Percentiles rank a stretch among this genome's conserved stretches.
phyloP scores from a whole-genome alignment of 148 eudicot species.

The Fagopyrum homotropicum region DNA sequence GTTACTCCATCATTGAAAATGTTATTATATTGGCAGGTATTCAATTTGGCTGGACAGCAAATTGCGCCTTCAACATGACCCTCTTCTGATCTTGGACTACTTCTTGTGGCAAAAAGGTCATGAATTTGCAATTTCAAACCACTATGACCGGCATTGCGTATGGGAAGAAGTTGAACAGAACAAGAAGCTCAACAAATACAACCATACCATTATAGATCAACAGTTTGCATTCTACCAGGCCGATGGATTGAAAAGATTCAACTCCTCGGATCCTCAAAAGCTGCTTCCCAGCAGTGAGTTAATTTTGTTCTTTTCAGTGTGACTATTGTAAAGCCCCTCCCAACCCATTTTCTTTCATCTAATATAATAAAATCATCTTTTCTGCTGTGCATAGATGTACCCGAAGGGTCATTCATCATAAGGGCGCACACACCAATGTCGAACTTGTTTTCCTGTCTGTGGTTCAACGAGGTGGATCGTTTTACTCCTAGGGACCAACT shows the following conservation, averaged over 20 bases:
- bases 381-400: slow-evolving; percentile 65
- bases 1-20: background rate
- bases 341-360: background rate
- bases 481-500: slow-evolving; percentile 98
- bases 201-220: slow-evolving; percentile 78
- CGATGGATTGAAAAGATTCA: slow-evolving; percentile 83
- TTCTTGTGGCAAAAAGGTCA: slow-evolving; percentile 85
- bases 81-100: slow-evolving; percentile 78
- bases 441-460: slow-evolving; percentile 92
- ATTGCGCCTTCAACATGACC: slow-evolving; percentile 88
- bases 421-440: slow-evolving; percentile 99
- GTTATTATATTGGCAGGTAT: slow-evolving; percentile 43
- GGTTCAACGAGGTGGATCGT: slow-evolving; percentile 97
- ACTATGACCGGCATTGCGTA: slow-evolving; percentile 96
- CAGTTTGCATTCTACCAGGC: slow-evolving; percentile 92
- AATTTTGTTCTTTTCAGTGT: slow-evolving; percentile 12
- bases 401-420: slow-evolving; percentile 93
- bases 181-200: slow-evolving; percentile 92
- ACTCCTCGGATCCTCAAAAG: slow-evolving; percentile 73
- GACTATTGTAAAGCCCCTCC: too few species aligned
- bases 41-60: slow-evolving; percentile 99
- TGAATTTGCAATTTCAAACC: slow-evolving; percentile 95
- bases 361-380: background rate
- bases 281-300: slow-evolving; percentile 89
- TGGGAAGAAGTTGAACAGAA: slow-evolving; percentile 99